Conservation (phyloP, 179 eudicot species). For the Heliamphora pulchella region DNA sequence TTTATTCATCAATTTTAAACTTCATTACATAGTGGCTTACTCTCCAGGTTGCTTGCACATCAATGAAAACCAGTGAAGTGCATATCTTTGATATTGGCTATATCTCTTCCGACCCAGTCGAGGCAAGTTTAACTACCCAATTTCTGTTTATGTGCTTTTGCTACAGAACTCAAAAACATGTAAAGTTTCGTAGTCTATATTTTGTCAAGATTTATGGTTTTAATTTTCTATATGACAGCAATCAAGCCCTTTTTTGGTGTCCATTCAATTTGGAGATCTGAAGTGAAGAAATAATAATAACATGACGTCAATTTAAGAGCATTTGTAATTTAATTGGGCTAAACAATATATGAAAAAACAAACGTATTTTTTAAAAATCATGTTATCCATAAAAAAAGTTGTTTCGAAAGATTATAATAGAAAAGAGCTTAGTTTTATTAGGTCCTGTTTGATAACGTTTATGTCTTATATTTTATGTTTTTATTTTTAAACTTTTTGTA, state of each 20-base stretch:
- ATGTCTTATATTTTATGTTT: no score
- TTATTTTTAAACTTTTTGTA: no score
- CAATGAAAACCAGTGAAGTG: constrained; percentile 50
- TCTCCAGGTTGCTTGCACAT: constrained; percentile 76
- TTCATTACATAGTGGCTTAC: neutral
- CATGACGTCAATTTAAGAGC: neutral
- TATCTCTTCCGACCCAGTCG: constrained; percentile 64
- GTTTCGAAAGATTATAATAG: neutral
- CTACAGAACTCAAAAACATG: neutral
- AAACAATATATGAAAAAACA: neutral
- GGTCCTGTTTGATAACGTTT: no score
- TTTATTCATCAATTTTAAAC: neutral
- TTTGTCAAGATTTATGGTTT: neutral
- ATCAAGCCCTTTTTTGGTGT: neutral
- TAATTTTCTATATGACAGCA: neutral
- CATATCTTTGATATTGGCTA: constrained; percentile 74
- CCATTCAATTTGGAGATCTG: neutral
- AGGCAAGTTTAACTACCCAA: constrained; percentile 37
- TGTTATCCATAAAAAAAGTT: neutral
- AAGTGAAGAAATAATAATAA: neutral
- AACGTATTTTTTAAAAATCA: neutral
- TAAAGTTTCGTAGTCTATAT: neutral
- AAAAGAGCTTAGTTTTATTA: no score
- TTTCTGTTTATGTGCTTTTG: neutral
- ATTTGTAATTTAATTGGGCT: neutral